Conservation (phyloP, 257 asterid species). For the Nicotiana obtusifolia region DNA sequence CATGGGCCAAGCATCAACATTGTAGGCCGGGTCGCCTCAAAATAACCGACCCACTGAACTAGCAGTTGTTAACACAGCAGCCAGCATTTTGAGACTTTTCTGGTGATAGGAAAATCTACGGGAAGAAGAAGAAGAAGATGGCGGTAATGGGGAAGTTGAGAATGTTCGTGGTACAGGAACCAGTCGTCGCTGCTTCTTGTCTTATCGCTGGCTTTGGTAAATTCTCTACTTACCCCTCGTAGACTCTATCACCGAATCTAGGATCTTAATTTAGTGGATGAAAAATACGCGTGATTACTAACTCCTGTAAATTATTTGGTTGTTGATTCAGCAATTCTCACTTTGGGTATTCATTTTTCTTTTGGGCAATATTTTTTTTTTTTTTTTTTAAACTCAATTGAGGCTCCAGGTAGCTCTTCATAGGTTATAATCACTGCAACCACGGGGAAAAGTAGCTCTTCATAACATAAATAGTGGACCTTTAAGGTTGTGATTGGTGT, state of each 20-base stretch:
- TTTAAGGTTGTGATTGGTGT: background rate
- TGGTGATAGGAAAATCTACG: background rate
- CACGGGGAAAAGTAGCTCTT: background rate
- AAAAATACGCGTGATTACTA: background rate
- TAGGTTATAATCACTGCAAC: background rate
- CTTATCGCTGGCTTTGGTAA: conserved; percentile 83
- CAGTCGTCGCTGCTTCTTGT: conserved; percentile 80
- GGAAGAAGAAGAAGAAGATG: conserved; percentile 29
- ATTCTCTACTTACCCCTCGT: background rate
- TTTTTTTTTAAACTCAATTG: background rate
- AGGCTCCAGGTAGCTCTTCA: background rate
- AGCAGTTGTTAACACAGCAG: background rate
- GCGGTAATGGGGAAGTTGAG: conserved; percentile 70
- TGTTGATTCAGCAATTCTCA: background rate
- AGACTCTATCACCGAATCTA: background rate
- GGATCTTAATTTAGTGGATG: background rate
- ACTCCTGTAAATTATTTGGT: background rate
- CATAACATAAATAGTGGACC: background rate
- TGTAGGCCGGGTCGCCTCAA: conserved; percentile 6
- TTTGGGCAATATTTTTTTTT: background rate
- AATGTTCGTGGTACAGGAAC: conserved; percentile 79
- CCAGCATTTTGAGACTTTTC: background rate
- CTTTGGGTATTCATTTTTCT: background rate
- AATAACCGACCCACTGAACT: conserved; percentile 2
- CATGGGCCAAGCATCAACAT: background rate